Evolutionary conservation across 2,329 filamentous ascomycete genomes (phyloP), one percentile per base, ranked within the genome.

Genomic region (Penicillium sp.): DNA sequence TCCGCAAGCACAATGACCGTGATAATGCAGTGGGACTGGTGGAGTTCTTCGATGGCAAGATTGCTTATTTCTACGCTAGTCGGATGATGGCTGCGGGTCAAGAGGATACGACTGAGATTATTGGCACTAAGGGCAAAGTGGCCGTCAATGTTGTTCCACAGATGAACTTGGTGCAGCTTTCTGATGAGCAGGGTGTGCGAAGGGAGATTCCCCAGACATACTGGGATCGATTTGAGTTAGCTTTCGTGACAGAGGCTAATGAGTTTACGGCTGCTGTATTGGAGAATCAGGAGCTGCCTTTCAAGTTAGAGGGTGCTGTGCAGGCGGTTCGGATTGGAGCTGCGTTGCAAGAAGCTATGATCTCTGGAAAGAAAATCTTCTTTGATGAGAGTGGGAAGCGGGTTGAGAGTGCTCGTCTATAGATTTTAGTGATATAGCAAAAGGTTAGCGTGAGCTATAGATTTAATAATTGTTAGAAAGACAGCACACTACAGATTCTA

Each of bases 41-140:
- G 14, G 86, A 90, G 71, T 90, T 90, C 71, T 82, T 80, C 66
- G 80, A 80, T 50, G 85, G 83, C 44, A 82, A 83, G 67, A 84
- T 90, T 46, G 86, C 85, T 1, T 85, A 88, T 68, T 82, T 88
- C 58, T 89, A 86, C 70, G 80, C 78, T 43, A 83, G 79, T 10
- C 79, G 86, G 14, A 89, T 88, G 83, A 89, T 89, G 82, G 84
- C 86, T 0, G 82, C 84, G 0, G 87, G 87, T 0, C 86, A 89
- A 70, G 83, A 88, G 59, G 87, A 89, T 68, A 83, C 80, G 57
- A 88, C 86, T 0, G 86, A 89, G 73, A 82, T 89, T 60, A 86
- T 89, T 53, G 87, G 86, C 13, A 89, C 86, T 1, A 79, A 82
- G 63, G 86, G 86, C 22, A 89, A 89, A 69, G 65, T 89, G 5